These are phyloP conservation scores for Psilocybe cubensis DNA, from an alignment of 768 basidiomycete genomes.

Conservation along the genomic window DNA sequence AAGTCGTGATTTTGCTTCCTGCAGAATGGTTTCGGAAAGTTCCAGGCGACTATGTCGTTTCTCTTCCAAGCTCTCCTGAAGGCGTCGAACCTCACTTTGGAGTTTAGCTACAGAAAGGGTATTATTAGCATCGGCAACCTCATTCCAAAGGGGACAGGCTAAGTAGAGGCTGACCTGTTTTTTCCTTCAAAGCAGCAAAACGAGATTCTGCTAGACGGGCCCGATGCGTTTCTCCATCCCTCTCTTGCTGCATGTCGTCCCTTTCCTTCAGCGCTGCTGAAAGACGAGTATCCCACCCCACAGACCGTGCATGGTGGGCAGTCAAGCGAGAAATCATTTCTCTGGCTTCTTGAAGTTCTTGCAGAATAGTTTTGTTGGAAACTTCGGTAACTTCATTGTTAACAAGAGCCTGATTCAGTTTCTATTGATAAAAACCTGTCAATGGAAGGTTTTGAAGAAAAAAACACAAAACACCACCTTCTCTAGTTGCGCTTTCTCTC, in stretches of 20 bases:
- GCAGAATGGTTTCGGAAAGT: conserved; percentile 67
- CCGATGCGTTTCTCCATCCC: conserved; percentile 69
- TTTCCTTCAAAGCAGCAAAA: conserved; percentile 65
- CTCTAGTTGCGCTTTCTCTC: conserved; percentile 65
- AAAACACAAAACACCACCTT: conserved; percentile 44
- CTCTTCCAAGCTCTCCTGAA: conserved; percentile 67
- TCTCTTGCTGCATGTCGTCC: conserved; percentile 85
- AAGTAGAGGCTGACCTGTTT: conserved; percentile 51
- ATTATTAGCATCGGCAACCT: conserved; percentile 1
- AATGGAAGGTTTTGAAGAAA: conserved; percentile 3
- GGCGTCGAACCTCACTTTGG: conserved; percentile 63
- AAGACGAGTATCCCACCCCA: conserved; percentile 72
- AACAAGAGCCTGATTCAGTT: conserved; percentile 76
- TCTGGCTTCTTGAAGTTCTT: conserved; percentile 77
- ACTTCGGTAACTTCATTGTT: conserved; percentile 83
- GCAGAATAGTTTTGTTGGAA: conserved; percentile 72
- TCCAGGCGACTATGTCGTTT: conserved; percentile 63
- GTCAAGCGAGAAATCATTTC: conserved; percentile 67
- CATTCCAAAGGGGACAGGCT: background rate
- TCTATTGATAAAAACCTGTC: conserved; percentile 43
- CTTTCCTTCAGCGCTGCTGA: conserved; percentile 69
- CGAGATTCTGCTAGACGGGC: conserved; percentile 72
- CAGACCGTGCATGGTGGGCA: conserved; percentile 68
- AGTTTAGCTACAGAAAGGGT: conserved; percentile 57
- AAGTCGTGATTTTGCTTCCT: conserved; percentile 66